These are phyloP conservation scores for Puccinia sorghi DNA, from an alignment of 1,284 basidiomycete genomes.

Conservation along the genomic window DNA sequence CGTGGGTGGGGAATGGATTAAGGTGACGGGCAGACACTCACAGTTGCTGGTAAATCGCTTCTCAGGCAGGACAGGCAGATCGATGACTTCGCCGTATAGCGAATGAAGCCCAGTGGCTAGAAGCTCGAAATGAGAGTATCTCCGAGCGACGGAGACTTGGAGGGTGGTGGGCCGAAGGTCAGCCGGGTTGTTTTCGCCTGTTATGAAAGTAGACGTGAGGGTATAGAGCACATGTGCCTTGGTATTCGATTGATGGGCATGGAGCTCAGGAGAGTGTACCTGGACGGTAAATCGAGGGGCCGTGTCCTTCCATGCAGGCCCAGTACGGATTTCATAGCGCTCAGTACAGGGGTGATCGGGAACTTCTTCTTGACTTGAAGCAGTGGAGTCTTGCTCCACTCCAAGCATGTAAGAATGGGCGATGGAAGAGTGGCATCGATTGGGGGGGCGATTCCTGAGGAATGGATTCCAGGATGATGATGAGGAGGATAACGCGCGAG, in stretches of 20 bases:
- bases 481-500: no score
- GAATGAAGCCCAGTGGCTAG: slow-evolving; percentile 4
- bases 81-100: slow-evolving; percentile 39
- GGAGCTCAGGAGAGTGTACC: slow-evolving; percentile 31
- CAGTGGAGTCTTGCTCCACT: neutral
- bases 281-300: slow-evolving; percentile 2
- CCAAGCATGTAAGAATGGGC: slow-evolving; percentile 30
- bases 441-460: neutral
- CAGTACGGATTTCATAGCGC: slow-evolving; percentile 30
- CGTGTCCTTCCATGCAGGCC: slow-evolving; percentile 31
- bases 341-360: neutral
- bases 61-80: slow-evolving; percentile 30
- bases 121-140: slow-evolving; percentile 43
- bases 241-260: neutral
- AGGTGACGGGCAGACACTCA: slow-evolving; percentile 6
- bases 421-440: neutral
- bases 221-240: slow-evolving; percentile 21
- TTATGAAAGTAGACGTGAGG: slow-evolving; percentile 25
- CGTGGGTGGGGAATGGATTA: no score
- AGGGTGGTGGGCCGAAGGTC: neutral
- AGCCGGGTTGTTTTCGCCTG: neutral
- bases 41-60: slow-evolving; percentile 28
- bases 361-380: neutral
- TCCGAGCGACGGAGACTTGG: slow-evolving; percentile 20
- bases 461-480: slow-evolving; percentile 20